A percentile compares a stretch with the other conserved stretches of the same genome.
These are phyloP conservation scores for Erysimum cheiranthoides DNA, from an alignment of 345 rosid species.

Conservation along the genomic window DNA sequence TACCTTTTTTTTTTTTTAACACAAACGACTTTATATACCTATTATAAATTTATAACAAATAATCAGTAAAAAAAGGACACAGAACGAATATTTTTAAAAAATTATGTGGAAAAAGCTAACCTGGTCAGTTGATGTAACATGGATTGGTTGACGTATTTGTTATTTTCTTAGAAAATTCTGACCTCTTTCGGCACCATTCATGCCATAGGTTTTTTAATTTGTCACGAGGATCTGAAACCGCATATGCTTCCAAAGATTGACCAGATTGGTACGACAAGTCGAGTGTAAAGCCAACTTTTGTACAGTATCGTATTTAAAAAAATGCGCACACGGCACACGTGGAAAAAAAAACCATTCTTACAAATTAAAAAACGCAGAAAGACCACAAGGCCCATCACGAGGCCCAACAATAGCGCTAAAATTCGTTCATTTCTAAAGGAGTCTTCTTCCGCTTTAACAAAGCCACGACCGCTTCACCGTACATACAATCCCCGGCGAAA, in stretches of 20 bases:
- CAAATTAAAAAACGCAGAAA: constrained; percentile 1
- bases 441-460: constrained; percentile 36
- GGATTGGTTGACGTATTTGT: neutral
- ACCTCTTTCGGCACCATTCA: neutral
- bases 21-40: no score
- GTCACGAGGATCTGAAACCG: constrained; percentile 13
- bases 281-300: constrained; percentile 15
- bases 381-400: constrained; percentile 12
- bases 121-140: neutral
- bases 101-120: no score
- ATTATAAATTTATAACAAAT: no score
- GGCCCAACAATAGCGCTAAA: constrained; percentile 30
- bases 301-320: constrained; percentile 7
- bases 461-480: constrained; percentile 45
- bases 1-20: no score
- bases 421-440: constrained; percentile 24
- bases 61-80: no score
- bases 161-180: neutral
- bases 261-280: neutral
- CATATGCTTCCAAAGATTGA: constrained; percentile 21
- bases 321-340: constrained; percentile 33
- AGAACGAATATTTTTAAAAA: no score
- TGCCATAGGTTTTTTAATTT: constrained; percentile 3
- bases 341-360: neutral
- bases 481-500: constrained; percentile 42